phyloP scores from a whole-genome alignment of 1,284 basidiomycete genomes.

The Heterobasidion parviporum region DNA sequence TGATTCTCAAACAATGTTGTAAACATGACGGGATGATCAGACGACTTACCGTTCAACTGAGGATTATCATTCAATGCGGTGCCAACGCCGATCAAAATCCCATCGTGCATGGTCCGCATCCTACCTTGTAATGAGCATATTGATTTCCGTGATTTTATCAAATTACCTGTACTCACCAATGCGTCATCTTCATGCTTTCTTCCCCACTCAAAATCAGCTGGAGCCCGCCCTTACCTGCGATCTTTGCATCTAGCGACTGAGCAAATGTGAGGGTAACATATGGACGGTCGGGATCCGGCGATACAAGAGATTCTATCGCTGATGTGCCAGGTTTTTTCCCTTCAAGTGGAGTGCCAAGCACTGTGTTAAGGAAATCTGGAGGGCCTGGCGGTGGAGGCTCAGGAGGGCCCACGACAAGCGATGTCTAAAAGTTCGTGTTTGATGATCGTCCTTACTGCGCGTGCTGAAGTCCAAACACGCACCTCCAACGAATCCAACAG shows the following conservation, averaged over 20 bases:
- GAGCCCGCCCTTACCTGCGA: conserved; percentile 67
- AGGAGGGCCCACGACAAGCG: neutral
- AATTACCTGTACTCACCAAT: conserved; percentile 50
- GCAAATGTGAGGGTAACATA: conserved; percentile 88
- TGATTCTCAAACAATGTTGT: neutral
- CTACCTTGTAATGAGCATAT: conserved; percentile 27
- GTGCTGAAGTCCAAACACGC: neutral
- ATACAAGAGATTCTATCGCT: conserved; percentile 10
- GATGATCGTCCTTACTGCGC: neutral
- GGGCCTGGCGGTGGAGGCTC: conserved; percentile 8
- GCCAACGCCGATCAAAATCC: conserved; percentile 86
- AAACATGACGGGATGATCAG: neutral
- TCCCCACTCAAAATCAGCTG: conserved; percentile 80
- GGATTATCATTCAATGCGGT: conserved; percentile 92
- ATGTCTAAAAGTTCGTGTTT: neutral
- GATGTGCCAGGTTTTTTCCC: conserved; percentile 7
- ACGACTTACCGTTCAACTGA: conserved; percentile 75
- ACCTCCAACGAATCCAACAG: neutral
- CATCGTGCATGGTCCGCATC: conserved; percentile 87
- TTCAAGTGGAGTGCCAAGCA: conserved; percentile 14
- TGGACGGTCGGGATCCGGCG: conserved; percentile 27
- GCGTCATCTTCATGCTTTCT: conserved; percentile 93
- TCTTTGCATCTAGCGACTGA: conserved; percentile 90
- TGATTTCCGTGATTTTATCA: neutral
- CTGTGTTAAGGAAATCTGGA: conserved; percentile 18